Conservation (phyloP, 2,329 filamentous ascomycete genomes). For the Fusarium sacchari region DNA sequence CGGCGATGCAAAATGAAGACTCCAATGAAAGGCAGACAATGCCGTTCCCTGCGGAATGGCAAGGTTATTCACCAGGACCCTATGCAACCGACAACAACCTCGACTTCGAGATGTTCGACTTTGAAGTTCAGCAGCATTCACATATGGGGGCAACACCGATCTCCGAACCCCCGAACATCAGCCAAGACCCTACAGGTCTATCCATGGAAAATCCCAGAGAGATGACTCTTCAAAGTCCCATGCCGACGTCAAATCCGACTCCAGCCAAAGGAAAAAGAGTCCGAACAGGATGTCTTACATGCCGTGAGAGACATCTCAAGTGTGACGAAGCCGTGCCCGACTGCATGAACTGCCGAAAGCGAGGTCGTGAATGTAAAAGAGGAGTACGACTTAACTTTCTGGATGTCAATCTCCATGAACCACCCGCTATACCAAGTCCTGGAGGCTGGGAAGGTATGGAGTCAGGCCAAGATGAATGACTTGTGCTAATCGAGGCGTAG, state of each 20-base stretch:
- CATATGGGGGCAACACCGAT: conserved; percentile 5
- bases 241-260: conserved; percentile 13
- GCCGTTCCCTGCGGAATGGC: conserved; percentile 23
- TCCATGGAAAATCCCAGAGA: conserved; percentile 16
- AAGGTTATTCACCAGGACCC: conserved; percentile 16
- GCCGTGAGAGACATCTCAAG: conserved; percentile 88
- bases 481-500: conserved; percentile 47
- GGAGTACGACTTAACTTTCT: conserved; percentile 92
- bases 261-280: conserved; percentile 72
- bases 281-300: conserved; percentile 90
- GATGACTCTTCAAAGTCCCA: conserved; percentile 21
- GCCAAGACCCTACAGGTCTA: conserved; percentile 4
- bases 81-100: conserved; percentile 6
- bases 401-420: conserved; percentile 78
- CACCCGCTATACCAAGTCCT: conserved; percentile 59
- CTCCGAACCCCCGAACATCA: conserved; percentile 17
- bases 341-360: conserved; percentile 86
- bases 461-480: background rate
- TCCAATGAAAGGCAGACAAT: conserved; percentile 27
- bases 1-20: conserved; percentile 42
- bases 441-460: conserved; percentile 42
- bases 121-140: conserved; percentile 9
- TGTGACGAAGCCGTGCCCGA: conserved; percentile 79
- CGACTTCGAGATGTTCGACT: conserved; percentile 4
- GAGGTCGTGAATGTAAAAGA: conserved; percentile 84